A percentile compares a stretch with the other conserved stretches of the same genome.
phyloP scores from a whole-genome alignment of 2,329 filamentous ascomycete species.

The Pseudocercospora fuligena region DNA sequence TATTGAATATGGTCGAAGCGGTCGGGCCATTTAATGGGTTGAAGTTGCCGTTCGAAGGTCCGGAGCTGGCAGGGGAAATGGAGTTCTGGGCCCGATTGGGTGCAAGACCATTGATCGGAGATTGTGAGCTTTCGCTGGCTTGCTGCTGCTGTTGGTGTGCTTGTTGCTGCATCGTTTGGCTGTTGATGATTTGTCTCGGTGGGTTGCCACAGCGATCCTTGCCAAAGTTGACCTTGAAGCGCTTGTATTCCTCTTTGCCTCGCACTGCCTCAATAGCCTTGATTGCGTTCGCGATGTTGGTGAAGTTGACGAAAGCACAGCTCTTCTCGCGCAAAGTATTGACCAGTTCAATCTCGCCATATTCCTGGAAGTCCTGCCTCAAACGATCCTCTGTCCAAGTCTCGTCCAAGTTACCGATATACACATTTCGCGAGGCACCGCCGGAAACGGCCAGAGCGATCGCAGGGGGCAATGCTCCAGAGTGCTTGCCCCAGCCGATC shows the following conservation, averaged over 20 bases:
- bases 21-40: constrained; percentile 67
- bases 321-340: constrained; percentile 98
- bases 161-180: constrained; percentile 62
- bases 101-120: constrained; percentile 63
- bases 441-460: constrained; percentile 96
- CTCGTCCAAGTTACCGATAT: constrained; percentile 96
- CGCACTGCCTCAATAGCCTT: constrained; percentile 97
- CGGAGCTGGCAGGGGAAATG: constrained; percentile 65
- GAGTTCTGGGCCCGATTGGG: constrained; percentile 60
- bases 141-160: constrained; percentile 67
- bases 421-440: constrained; percentile 96
- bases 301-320: constrained; percentile 99
- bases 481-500: constrained; percentile 99
- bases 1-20: constrained; percentile 77
- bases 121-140: constrained; percentile 61
- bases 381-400: constrained; percentile 96
- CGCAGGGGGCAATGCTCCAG: constrained; percentile 89
- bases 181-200: constrained; percentile 77
- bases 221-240: constrained; percentile 99
- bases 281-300: constrained; percentile 99
- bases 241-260: constrained; percentile 92
- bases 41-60: constrained; percentile 62
- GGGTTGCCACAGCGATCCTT: constrained; percentile 98
- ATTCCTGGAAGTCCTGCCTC: constrained; percentile 95
- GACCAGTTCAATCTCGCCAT: constrained; percentile 95